phyloP scores from a whole-genome alignment of 805 yeast species.

The Candida jianshihensis region DNA sequence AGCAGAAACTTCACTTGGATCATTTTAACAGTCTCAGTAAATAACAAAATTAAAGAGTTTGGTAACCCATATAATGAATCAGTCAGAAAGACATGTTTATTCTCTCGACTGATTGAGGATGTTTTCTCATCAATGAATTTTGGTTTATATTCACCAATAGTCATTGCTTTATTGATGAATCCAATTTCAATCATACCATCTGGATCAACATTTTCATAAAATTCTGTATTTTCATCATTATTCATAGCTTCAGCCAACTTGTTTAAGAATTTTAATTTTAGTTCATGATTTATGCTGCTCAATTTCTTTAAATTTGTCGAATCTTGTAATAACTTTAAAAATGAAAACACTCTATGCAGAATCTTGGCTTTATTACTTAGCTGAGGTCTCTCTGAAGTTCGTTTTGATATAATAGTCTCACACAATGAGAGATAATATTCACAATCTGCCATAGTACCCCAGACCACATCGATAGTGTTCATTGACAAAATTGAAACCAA shows the following conservation, averaged over 20 bases:
- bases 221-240: conserved; percentile 24
- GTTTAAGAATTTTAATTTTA: conserved; percentile 9
- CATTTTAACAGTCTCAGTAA: conserved; percentile 64
- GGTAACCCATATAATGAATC: conserved; percentile 84
- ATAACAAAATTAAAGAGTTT: conserved; percentile 64
- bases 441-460: conserved; percentile 89
- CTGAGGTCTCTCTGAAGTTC: conserved; percentile 59
- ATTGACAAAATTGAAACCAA: conserved; percentile 76
- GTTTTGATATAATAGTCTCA: conserved; percentile 62
- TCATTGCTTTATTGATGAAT: conserved; percentile 13
- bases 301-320: conserved; percentile 32
- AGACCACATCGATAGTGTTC: conserved; percentile 82
- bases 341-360: conserved; percentile 71
- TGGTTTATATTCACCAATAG: conserved; percentile 22
- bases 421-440: conserved; percentile 69
- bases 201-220: conserved; percentile 35
- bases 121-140: conserved; percentile 31
- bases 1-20: conserved; percentile 55
- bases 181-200: conserved; percentile 44
- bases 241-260: conserved; percentile 9
- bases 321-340: conserved; percentile 69
- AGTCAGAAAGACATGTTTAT: conserved; percentile 53
- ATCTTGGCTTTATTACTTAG: conserved; percentile 71
- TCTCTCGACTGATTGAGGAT: conserved; percentile 23
- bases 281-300: conserved; percentile 9